phyloP scores from a whole-genome alignment of 805 yeast species.

The Metschnikowia henanensis region DNA sequence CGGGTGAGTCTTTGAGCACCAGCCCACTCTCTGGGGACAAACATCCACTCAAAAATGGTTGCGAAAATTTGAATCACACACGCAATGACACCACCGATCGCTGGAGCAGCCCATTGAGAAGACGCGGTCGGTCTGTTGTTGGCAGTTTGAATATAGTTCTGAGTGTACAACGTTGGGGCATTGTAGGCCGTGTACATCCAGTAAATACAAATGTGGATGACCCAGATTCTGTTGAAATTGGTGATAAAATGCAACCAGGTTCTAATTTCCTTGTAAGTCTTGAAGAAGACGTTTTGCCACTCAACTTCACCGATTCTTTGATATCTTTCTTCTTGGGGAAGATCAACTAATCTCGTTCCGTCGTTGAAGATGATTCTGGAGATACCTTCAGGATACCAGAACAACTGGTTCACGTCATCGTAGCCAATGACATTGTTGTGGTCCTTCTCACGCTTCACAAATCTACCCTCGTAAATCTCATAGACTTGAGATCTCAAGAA shows the following conservation, averaged over 20 bases:
- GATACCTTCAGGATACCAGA: slow-evolving; percentile 99
- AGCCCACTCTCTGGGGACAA: slow-evolving; percentile 98
- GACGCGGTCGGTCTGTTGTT: slow-evolving; percentile 90
- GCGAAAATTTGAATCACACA: slow-evolving; percentile 79
- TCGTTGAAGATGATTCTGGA: slow-evolving; percentile 89
- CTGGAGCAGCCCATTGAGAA: slow-evolving; percentile 89
- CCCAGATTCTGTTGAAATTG: slow-evolving; percentile 90
- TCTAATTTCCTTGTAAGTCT: slow-evolving; percentile 74
- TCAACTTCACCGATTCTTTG: slow-evolving; percentile 86
- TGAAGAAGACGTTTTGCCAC: slow-evolving; percentile 86
- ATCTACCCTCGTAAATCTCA: slow-evolving; percentile 79
- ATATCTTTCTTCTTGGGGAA: slow-evolving; percentile 89
- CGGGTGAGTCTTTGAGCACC: slow-evolving; percentile 97
- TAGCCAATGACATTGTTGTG: slow-evolving; percentile 84
- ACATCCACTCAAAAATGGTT: slow-evolving; percentile 89
- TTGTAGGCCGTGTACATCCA: slow-evolving; percentile 97
- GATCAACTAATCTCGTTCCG: slow-evolving; percentile 87
- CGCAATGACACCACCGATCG: slow-evolving; percentile 91
- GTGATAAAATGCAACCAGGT: slow-evolving; percentile 74
- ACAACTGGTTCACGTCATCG: slow-evolving; percentile 97
- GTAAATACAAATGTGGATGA: slow-evolving; percentile 82
- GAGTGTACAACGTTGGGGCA: slow-evolving; percentile 89
- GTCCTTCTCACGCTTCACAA: slow-evolving; percentile 81
- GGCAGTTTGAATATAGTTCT: slow-evolving; percentile 76
- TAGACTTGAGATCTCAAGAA: slow-evolving; percentile 80